phyloP scores from a whole-genome alignment of 805 yeast species.

The Hemisphaericaspora nanyangensis region DNA sequence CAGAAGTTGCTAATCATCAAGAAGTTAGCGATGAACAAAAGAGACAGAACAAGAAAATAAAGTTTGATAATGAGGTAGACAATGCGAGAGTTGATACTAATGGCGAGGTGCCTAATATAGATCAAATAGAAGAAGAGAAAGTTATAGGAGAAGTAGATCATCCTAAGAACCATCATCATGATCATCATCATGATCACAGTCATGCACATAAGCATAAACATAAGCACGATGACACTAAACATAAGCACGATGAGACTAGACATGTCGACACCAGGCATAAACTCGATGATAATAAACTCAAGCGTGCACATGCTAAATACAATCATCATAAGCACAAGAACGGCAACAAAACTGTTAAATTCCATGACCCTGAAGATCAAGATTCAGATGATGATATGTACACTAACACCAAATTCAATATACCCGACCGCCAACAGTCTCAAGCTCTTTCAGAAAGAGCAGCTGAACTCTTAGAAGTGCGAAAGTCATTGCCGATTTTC shows the following conservation, averaged over 20 bases:
- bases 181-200: no score
- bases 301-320: conserved; percentile 6
- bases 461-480: conserved; percentile 39
- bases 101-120: no score
- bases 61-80: conserved; percentile 16
- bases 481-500: conserved; percentile 71
- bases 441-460: conserved; percentile 38
- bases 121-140: not conserved
- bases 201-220: not conserved
- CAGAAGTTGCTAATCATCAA: not conserved
- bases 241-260: not conserved
- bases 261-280: conserved; percentile 1
- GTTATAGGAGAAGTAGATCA: not conserved
- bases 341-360: conserved; percentile 9
- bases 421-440: not conserved
- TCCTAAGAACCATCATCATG: no score
- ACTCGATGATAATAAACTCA: not conserved
- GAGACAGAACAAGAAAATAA: conserved; percentile 21
- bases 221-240: not conserved
- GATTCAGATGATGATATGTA: conserved; percentile 27
- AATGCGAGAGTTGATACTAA: not conserved
- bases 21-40: conserved; percentile 1
- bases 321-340: conserved; percentile 3
- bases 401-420: conserved; percentile 9
- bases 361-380: conserved; percentile 22